Conservation (phyloP, 441 rosid species). For the Adansonia madagascariensis region DNA sequence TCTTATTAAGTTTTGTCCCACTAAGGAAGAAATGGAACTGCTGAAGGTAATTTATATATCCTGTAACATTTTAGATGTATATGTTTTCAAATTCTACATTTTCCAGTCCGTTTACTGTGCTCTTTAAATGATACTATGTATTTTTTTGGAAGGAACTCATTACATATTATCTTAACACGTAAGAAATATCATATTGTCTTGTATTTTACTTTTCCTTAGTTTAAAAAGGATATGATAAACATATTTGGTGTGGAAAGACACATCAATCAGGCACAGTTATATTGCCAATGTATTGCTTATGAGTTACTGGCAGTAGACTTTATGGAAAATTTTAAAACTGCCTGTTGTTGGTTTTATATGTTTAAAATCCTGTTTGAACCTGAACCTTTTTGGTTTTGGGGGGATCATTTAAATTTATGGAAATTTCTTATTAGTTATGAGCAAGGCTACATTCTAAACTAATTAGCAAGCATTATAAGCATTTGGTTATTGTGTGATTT, state of each 20-base stretch:
- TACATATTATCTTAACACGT: not conserved
- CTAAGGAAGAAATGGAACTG: constrained; percentile 91
- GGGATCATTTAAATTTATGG: not conserved
- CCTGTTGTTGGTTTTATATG: constrained; percentile 1
- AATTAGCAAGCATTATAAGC: constrained; percentile 9
- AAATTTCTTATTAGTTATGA: constrained; percentile 9
- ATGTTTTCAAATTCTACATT: constrained; percentile 16
- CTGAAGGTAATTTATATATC: constrained; percentile 60
- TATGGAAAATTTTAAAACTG: not conserved
- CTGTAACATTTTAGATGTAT: constrained; percentile 24
- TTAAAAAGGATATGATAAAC: not conserved
- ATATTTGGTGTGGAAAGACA: not conserved
- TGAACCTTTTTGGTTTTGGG: not conserved
- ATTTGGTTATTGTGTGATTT: constrained; percentile 4
- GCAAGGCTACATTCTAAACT: not conserved
- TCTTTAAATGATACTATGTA: not conserved
- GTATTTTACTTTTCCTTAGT: not conserved
- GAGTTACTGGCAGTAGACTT: not conserved
- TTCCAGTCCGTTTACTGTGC: not conserved
- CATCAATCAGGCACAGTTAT: not conserved
- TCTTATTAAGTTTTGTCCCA: constrained; percentile 95
- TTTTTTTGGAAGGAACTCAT: not conserved
- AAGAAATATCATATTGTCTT: constrained; percentile 1
- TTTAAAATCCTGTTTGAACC: not conserved
- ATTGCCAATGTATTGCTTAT: not conserved